These are phyloP conservation scores for Rhizophora mangle DNA, from an alignment of 345 rosid species.

Conservation along the genomic window DNA sequence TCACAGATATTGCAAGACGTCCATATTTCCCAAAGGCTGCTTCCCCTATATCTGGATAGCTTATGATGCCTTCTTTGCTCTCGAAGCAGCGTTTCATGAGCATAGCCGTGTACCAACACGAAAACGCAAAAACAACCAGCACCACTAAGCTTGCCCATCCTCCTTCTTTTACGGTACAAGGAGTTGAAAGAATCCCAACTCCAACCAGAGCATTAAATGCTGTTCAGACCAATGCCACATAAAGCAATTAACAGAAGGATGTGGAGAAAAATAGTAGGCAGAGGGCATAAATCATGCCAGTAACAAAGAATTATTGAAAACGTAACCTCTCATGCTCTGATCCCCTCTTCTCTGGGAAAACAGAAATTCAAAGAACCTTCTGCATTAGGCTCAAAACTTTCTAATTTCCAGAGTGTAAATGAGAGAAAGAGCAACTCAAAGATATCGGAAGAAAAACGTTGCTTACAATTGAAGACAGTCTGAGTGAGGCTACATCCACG, in stretches of 20 bases:
- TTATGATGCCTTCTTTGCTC: slow-evolving; percentile 58
- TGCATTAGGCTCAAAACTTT: too few species aligned
- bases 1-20: slow-evolving; percentile 71
- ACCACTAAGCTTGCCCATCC: slow-evolving; percentile 80
- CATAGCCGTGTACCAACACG: slow-evolving; percentile 81
- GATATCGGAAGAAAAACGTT: neutral
- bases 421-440: neutral
- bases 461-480: slow-evolving; percentile 79
- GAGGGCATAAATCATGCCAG: too few species aligned
- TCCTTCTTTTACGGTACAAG: slow-evolving; percentile 65
- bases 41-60: slow-evolving; percentile 93
- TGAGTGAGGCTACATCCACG: slow-evolving; percentile 80
- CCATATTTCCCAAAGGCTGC: slow-evolving; percentile 94
- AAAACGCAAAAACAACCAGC: slow-evolving; percentile 48
- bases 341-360: neutral
- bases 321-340: too few species aligned
- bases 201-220: slow-evolving; percentile 87
- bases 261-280: too few species aligned
- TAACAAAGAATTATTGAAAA: too few species aligned
- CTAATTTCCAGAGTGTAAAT: too few species aligned
- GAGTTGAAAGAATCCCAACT: slow-evolving; percentile 87
- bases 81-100: slow-evolving; percentile 85
- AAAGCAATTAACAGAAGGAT: neutral
- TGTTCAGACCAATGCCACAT: slow-evolving; percentile 25
- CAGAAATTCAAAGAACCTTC: neutral